A percentile compares a stretch with the other conserved stretches of the same genome.
Evolutionary conservation across 1,284 basidiomycete genomes (phyloP).

Genomic region (Fomitopsis betulina): DNA sequence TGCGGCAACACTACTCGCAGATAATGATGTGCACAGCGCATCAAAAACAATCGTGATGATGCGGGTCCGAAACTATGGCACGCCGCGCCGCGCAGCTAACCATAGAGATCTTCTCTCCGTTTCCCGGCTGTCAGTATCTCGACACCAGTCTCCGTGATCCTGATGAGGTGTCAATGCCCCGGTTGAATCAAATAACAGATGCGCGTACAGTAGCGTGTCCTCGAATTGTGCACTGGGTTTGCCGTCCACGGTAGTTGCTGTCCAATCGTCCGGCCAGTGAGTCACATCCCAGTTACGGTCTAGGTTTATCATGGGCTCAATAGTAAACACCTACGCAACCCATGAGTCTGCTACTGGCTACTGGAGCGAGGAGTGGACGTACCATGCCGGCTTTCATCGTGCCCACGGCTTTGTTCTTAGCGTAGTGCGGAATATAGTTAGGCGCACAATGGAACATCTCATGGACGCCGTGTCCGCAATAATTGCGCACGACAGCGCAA

Average conservation of each 20-base stretch:
- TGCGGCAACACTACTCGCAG: too few relatives aligned
- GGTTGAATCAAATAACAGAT: background rate
- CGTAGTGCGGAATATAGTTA: conserved; percentile 83
- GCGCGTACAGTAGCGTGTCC: conserved; percentile 80
- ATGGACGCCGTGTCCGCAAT: conserved; percentile 91
- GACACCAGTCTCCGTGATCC: conserved; percentile 88
- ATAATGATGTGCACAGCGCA: too few relatives aligned
- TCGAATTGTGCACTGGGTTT: conserved; percentile 93
- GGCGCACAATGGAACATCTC: conserved; percentile 75
- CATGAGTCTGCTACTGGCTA: background rate
- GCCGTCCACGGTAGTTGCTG: conserved; percentile 87
- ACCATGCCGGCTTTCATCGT: conserved; percentile 86
- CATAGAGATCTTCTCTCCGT: conserved; percentile 32
- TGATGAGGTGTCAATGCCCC: conserved; percentile 27
- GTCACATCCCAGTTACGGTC: conserved; percentile 69
- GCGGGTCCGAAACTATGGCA: too few relatives aligned
- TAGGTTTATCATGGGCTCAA: conserved; percentile 93
- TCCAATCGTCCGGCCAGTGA: conserved; percentile 93
- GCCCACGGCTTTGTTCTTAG: conserved; percentile 81
- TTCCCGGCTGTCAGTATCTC: conserved; percentile 81
- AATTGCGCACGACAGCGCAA: conserved; percentile 85
- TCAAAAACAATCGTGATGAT: too few relatives aligned
- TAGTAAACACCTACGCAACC: conserved; percentile 55
- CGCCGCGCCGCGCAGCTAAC: too few relatives aligned
- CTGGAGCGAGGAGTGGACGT: conserved; percentile 16